Evolutionary conservation across 768 basidiomycete species (phyloP), one percentile per base, ranked within the genome.

Genomic region (Kwoniella europaea): DNA sequence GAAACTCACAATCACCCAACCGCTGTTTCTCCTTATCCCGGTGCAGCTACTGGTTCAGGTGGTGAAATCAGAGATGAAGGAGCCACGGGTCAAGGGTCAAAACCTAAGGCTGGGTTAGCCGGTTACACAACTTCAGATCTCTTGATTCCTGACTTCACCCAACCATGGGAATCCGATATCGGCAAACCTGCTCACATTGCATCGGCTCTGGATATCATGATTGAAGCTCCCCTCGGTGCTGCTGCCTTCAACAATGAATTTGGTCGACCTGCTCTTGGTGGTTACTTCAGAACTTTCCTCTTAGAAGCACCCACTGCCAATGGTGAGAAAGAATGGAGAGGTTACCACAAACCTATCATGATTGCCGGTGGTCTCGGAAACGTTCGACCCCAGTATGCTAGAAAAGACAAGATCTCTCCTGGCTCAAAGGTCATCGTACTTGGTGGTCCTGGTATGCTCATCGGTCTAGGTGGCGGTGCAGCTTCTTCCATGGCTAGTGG

Each of bases 341-440:
- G 97, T 0, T 99, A 98, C 84, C 97, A 98, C 86, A 99, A 99
- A 83, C 97, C 97, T 15, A 97, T 99, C 86, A 99, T 99, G 97
- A 91, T 99, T 74, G 96, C 97, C 9, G 97, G 97, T 20, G 97
- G 97, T 27, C 89, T 94, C 73, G 97, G 97, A 4, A 98, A 92
- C 78, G 95, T 98, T 52, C 90, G 93, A 16, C 90, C 91, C 4
- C 85, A 88, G 72, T 95, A 92, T 76, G 90, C 95, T 42, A 87
- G 85, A 79, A 99, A 99, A 85, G 86, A 87, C 2, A 84, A 85
- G 70, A 94, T 99, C 78, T 85, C 87, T 0, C 87, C 91, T 2
- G 94, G 92, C 1, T 91, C 95, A 10, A 93, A 91, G 83, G 87
- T 99, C 66, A 88, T 98, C 71, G 94, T 98, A 0, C 86, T 99